Conservation (phyloP, 2,329 filamentous ascomycete species). For the Cordyceps cateniannulata region DNA sequence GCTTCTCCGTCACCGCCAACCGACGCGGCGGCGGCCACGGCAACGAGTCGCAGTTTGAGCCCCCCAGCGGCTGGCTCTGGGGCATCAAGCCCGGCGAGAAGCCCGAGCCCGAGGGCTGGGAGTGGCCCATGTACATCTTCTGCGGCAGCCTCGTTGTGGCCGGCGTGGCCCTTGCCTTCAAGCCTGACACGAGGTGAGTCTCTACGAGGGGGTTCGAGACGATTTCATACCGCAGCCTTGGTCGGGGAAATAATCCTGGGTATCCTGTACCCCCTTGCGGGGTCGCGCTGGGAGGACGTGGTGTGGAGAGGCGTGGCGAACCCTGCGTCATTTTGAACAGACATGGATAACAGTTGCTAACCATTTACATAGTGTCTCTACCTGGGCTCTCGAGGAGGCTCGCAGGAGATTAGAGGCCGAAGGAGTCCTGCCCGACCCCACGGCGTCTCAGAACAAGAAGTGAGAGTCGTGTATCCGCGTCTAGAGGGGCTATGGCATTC, state of each 20-base stretch:
- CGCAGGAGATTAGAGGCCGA: conserved; percentile 91
- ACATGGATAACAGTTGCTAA: conserved; percentile 21
- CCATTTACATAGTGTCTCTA: conserved; percentile 72
- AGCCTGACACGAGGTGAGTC: conserved; percentile 97
- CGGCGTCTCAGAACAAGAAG: conserved; percentile 50
- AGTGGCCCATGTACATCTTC: conserved; percentile 76
- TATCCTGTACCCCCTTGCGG: neutral
- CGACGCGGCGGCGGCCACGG: conserved; percentile 34
- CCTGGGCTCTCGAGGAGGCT: conserved; percentile 97
- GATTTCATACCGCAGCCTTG: neutral
- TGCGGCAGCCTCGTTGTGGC: conserved; percentile 71
- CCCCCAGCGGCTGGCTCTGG: conserved; percentile 86
- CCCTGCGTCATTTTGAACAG: conserved; percentile 19
- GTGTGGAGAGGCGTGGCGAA: conserved; percentile 14
- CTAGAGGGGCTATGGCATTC: conserved; percentile 1
- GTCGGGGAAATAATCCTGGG: neutral
- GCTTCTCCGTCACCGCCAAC: conserved; percentile 40
- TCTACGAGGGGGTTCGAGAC: neutral
- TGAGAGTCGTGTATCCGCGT: conserved; percentile 19
- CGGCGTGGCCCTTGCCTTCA: conserved; percentile 82
- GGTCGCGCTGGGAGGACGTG: neutral
- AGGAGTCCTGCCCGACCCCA: conserved; percentile 80
- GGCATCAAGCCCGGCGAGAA: conserved; percentile 94
- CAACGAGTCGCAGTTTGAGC: conserved; percentile 75
- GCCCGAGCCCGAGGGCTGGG: conserved; percentile 94